phyloP scores from a whole-genome alignment of 179 eudicot species.

The Drosera spatulata region DNA sequence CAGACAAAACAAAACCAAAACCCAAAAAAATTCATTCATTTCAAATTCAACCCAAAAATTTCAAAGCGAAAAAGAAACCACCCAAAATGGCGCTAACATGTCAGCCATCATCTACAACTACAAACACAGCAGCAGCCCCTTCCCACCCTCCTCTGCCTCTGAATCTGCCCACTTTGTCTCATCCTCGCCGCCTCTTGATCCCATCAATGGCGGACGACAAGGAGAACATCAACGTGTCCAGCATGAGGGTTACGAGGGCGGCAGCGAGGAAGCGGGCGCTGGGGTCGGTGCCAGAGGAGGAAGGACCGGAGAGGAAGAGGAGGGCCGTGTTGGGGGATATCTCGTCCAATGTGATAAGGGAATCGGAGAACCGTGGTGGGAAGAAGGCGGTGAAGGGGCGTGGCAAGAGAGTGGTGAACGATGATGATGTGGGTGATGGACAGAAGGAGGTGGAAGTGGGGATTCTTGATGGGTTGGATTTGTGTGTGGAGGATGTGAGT shows the following conservation, averaged over 20 bases:
- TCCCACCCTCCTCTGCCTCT: too few relatives aligned
- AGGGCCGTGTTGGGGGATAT: conserved; percentile 20
- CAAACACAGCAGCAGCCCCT: too few relatives aligned
- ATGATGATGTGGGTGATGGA: conserved; percentile 14
- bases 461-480: conserved; percentile 23
- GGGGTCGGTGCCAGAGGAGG: conserved; percentile 3
- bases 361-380: conserved; percentile 1
- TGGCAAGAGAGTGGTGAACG: neutral
- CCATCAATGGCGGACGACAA: conserved; percentile 53
- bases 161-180: neutral
- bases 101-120: too few relatives aligned
- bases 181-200: neutral
- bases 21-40: too few relatives aligned
- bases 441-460: conserved; percentile 4
- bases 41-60: too few relatives aligned
- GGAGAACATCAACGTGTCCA: conserved; percentile 14
- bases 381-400: conserved; percentile 7
- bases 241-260: conserved; percentile 47
- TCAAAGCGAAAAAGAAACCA: too few relatives aligned
- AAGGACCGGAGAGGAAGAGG: conserved; percentile 23
- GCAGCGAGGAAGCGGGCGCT: conserved; percentile 53
- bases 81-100: too few relatives aligned
- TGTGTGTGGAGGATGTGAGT: conserved; percentile 25
- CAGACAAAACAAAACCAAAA: too few relatives aligned
- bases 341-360: conserved; percentile 12